Percentiles rank a stretch among this genome's conserved stretches.
phyloP scores from a whole-genome alignment of 371 early-diverging fungal genomes.

The Massospora cicadina region DNA sequence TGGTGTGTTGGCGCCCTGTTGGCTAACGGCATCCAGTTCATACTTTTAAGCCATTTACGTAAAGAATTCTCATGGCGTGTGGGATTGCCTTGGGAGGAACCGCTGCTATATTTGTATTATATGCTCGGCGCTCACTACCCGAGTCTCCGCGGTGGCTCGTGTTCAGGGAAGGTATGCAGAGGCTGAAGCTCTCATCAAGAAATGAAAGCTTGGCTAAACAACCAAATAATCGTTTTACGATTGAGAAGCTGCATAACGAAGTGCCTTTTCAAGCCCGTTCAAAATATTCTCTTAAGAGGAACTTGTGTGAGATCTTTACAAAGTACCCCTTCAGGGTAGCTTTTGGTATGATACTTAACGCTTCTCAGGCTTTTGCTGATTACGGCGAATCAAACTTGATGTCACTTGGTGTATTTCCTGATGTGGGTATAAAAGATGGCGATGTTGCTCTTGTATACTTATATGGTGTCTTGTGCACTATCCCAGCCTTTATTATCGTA shows the following conservation, averaged over 20 bases:
- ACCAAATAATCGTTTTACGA: conserved; percentile 5
- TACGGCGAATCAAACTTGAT: conserved; percentile 12
- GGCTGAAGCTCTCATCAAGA: too few relatives aligned
- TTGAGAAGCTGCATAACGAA: not conserved
- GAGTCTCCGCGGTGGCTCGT: conserved; percentile 13
- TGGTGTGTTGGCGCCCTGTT: conserved; percentile 13
- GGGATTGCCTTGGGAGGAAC: conserved; percentile 11
- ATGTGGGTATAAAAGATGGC: conserved; percentile 4
- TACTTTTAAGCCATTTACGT: conserved; percentile 9
- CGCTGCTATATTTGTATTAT: conserved; percentile 6
- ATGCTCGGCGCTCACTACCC: conserved; percentile 9
- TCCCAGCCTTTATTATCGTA: conserved; percentile 7
- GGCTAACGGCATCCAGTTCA: conserved; percentile 2
- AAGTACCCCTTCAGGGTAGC: conserved; percentile 12
- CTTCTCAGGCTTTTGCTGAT: conserved; percentile 13
- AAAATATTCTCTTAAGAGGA: not conserved
- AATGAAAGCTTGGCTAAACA: conserved; percentile 9
- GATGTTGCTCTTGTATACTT: conserved; percentile 10
- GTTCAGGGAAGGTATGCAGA: conserved; percentile 3
- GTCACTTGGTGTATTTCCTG: conserved; percentile 6
- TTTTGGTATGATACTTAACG: conserved; percentile 11
- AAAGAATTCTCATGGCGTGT: conserved; percentile 8
- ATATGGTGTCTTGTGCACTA: conserved; percentile 8
- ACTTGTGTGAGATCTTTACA: not conserved
- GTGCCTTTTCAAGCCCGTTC: not conserved